Evolutionary conservation across 345 rosid species (phyloP).

Genomic region (Erucastrum elatum): DNA sequence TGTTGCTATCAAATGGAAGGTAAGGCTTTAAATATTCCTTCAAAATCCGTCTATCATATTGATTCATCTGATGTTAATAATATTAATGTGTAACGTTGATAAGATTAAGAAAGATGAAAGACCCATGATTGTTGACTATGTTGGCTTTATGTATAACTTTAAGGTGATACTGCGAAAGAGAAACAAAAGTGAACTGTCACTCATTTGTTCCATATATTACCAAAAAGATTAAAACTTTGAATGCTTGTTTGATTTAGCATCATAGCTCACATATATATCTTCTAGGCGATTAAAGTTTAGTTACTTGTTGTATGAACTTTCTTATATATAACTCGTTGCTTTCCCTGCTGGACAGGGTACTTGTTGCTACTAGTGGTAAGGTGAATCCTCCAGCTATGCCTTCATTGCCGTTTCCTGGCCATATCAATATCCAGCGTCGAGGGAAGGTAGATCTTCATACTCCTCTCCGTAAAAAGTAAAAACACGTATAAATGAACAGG

Average conservation of each 20-base stretch:
- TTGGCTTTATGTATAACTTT: too few relatives aligned
- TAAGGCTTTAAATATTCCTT: slow-evolving; percentile 22
- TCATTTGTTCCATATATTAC: not conserved
- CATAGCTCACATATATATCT: not conserved
- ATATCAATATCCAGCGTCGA: slow-evolving; percentile 48
- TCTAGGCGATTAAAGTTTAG: slow-evolving; percentile 5
- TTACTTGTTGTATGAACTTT: not conserved
- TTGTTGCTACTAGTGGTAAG: slow-evolving; percentile 56
- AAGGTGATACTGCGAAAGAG: too few relatives aligned
- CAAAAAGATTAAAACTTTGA: not conserved
- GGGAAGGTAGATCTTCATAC: slow-evolving; percentile 45
- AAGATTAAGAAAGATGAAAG: too few relatives aligned
- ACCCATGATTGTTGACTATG: too few relatives aligned
- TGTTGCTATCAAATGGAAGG: slow-evolving; percentile 73
- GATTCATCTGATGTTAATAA: too few relatives aligned
- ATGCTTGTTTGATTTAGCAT: slow-evolving; percentile 1
- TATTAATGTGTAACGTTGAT: too few relatives aligned
- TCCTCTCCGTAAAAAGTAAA: not conserved
- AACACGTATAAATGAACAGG: not conserved
- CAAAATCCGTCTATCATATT: not conserved
- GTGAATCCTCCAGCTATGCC: slow-evolving; percentile 48
- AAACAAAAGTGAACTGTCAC: too few relatives aligned
- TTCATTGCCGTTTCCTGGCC: slow-evolving; percentile 52
- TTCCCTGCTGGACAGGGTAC: slow-evolving; percentile 50
- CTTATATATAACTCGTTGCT: not conserved